Evolutionary conservation across 805 yeast genomes (phyloP), one percentile per base, ranked within the genome.

Genomic region (Metschnikowia cubensis): DNA sequence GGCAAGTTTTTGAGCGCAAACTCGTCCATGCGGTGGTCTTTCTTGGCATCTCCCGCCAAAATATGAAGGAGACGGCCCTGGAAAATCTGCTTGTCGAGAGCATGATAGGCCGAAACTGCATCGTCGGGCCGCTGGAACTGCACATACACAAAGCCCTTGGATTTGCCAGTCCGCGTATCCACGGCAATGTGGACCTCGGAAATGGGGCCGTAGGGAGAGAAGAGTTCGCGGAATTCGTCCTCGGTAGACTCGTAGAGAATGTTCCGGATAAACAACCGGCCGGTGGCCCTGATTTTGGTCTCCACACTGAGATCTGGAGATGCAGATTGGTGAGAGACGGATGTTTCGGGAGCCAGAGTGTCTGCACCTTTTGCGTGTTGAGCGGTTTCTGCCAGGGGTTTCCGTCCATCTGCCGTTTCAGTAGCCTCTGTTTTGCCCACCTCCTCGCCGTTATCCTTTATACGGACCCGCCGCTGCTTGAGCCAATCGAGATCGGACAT

Each of bases 1-100:
- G 99, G 98, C 68, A 94, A 73, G 65, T 92, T 90, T 58, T 89
- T 85, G 52, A 94, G 68, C 54, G 90, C 98, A 67, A 88, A 89
- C 64, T 94, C 99, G 65, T 90, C 97, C 40, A 94, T 70, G 50
- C 82, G 77, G 63, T 89, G 96, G 45, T 83, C 85, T 54, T 90
- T 87, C 68, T 89, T 89, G 44, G 79, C 81, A 45, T 89, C 84
- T 2, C 86, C 97, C 14, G 97, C 91, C 48, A 94, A 70, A 52
- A 94, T 85, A 67, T 94, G 99, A 45, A 94, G 69, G 46, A 94
- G 75, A 59, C 99, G 82, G 46, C 99, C 99, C 70, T 94, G 98
- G 74, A 88, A 92, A 64, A 88, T 85, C 61, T 87, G 86, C 61
- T 89, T 90, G 67, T 94, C 99, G 45, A 91, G 73, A 13, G 76